Evolutionary conservation across 2,329 filamentous ascomycete species (phyloP), one percentile per base, ranked within the genome.

Genomic region (Mollisiaceae sp.): DNA sequence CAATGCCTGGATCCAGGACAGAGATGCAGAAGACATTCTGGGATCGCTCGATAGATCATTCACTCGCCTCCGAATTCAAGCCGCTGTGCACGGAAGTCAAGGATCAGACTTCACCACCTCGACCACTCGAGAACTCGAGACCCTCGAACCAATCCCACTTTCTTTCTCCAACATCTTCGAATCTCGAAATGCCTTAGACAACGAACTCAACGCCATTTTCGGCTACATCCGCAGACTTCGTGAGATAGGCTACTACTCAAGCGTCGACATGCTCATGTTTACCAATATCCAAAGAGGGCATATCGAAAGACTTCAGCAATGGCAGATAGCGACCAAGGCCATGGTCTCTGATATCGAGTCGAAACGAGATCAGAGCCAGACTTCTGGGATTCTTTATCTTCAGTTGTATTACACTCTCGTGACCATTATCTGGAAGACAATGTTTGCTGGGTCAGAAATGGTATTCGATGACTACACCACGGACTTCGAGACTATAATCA

Each of bases 381-480:
- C 60, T 9, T 20, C 38, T 27, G 60, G 36, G 1, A 50, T 54
- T 4, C 22, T 62, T 11, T 69, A 67, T 59, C 65, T 69, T 14
- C 59, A 67, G 38, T 54, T 69, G 12, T 69, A 69, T 43, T 59
- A 65, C 22, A 62, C 45, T 4, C 32, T 63, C 1, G 36, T 67
- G 6, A 57, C 14, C 12, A 39, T 65, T 14, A 47, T 62, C 22
- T 47, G 56, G 20, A 60, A 63, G 11, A 63, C 61, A 1, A 41
- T 64, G 9, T 45, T 59, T 4, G 24, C 41, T 15, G 27, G 63
- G n/a, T 50, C 50, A 36, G 80, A 82, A 65, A 73, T 70, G 12
- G 70, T 71, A 6, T 83, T 77, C 57, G 80, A 83, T 70, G 38
- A 64, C 0, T 72, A 79, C 57, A 74, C 71, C 2, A 27, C 68